Evolutionary conservation across 257 asterid species (phyloP), one percentile per base, ranked within the genome.

Genomic region (Ajuga chamaepitys): DNA sequence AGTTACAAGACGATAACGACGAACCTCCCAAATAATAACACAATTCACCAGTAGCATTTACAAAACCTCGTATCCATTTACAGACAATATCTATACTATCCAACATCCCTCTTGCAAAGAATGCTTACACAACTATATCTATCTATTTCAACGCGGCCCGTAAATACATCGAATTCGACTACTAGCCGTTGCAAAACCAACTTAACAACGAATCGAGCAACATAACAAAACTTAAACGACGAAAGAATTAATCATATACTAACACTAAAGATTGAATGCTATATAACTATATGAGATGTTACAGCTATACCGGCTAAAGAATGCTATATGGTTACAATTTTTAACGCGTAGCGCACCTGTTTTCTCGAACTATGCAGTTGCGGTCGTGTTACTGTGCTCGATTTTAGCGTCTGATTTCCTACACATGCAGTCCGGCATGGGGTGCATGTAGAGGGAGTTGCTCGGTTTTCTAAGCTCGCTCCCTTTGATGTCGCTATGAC

Each of bases 361-460:
- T 30, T 74, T 57, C 48, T 64, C 42, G 18, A 58, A 58, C 67
- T 70, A 80, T 47, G 71, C 62, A 41, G 73, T 67, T 73, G 78
- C 67, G 35, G 89, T 76, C 16, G 76, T 64, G 85, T 81, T 86
- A 74, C 80, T 75, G 51, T 68, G 50, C 40, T 81, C 85, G 54
- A 37, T 37, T 66, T 28, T 74, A 8, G 57, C 30, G 20, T 79
- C 88, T 38, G 79, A 70, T 64, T 71, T 87, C 56, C 80, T 77
- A 64, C 97, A 89, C 99, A 93, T 89, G 85, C 99, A 93, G 68
- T 93, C 99, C 0, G 99, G 99, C 89, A 86, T 84, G 9, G 99
- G 97, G 74, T 75, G 78, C 75, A 87, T 90, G 82, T 89, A 93
- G 7, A 90, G 88, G 5, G 99, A 93, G 78, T 70, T 68, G 34